These are phyloP conservation scores for Chaetothyriales sp. DNA, from an alignment of 2,329 filamentous ascomycete species.

Conservation along the genomic window DNA sequence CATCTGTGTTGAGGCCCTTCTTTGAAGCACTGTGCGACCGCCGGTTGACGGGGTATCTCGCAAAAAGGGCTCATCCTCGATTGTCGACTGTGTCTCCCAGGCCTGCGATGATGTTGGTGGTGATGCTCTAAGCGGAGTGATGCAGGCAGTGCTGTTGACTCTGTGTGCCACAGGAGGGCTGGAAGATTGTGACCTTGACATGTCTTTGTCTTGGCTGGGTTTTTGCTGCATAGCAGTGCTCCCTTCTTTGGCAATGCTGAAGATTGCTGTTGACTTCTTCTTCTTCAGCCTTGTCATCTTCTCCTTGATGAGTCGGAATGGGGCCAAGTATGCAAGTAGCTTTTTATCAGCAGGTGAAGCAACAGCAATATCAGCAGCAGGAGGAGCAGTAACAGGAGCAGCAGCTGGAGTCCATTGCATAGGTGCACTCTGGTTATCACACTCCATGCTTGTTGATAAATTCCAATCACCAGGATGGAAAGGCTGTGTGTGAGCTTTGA, in stretches of 20 bases:
- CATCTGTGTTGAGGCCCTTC: neutral
- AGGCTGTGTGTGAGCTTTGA: too few species aligned
- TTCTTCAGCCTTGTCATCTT: neutral
- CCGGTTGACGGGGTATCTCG: neutral
- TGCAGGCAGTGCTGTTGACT: neutral
- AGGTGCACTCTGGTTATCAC: too few species aligned
- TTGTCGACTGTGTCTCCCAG: neutral
- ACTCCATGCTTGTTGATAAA: too few species aligned
- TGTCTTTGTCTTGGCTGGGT: neutral
- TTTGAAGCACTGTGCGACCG: neutral
- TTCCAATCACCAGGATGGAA: too few species aligned
- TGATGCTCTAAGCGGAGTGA: neutral
- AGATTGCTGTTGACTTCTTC: neutral
- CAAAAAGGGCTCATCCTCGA: neutral
- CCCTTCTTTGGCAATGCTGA: neutral
- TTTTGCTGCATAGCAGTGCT: neutral
- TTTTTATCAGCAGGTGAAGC: neutral
- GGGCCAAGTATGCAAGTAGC: neutral
- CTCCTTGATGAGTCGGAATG: neutral
- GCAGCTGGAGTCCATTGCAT: too few species aligned
- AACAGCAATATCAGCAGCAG: too few species aligned
- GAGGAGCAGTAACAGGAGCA: too few species aligned
- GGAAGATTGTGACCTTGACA: neutral
- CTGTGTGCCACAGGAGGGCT: neutral
- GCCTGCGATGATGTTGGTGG: neutral